Evolutionary conservation across 2,329 filamentous ascomycete species (phyloP).

Genomic region (Pyrenophora tritici-repentis): DNA sequence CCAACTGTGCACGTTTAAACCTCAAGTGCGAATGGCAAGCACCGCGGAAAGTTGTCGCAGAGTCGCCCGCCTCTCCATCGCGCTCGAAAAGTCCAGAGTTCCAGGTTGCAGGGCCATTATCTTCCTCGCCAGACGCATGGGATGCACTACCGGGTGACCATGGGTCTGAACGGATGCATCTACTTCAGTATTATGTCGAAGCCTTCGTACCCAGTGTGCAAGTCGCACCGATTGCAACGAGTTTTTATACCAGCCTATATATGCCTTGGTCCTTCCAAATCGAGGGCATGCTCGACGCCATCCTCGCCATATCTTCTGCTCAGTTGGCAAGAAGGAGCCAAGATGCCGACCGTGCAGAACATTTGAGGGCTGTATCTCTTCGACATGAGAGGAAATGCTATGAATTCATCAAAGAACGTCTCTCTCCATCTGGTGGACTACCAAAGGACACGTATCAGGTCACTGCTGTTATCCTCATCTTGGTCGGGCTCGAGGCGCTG

Average conservation of each 20-base stretch:
- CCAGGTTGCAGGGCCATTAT: constrained; percentile 21
- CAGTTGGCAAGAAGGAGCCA: constrained; percentile 40
- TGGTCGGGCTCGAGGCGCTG: constrained; percentile 44
- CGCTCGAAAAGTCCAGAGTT: constrained; percentile 20
- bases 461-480: constrained; percentile 39
- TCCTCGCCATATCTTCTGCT: constrained; percentile 43
- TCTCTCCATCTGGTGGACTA: constrained; percentile 31
- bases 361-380: constrained; percentile 36
- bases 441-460: constrained; percentile 41
- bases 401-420: constrained; percentile 37
- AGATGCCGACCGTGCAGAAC: constrained; percentile 33
- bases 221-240: constrained; percentile 41
- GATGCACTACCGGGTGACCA: constrained; percentile 34
- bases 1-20: constrained; percentile 44
- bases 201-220: constrained; percentile 45
- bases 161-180: constrained; percentile 32
- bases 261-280: constrained; percentile 45
- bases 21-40: constrained; percentile 45
- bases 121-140: constrained; percentile 37
- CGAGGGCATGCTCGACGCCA: constrained; percentile 44
- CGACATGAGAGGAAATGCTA: constrained; percentile 43
- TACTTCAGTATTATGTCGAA: constrained; percentile 44
- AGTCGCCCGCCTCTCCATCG: constrained; percentile 5
- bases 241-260: constrained; percentile 44
- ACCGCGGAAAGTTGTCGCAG: constrained; percentile 30